Percentiles rank a stretch among this genome's conserved stretches.
Conservation (phyloP, 2,329 filamentous ascomycete species). For the Cladosporium sp. region DNA sequence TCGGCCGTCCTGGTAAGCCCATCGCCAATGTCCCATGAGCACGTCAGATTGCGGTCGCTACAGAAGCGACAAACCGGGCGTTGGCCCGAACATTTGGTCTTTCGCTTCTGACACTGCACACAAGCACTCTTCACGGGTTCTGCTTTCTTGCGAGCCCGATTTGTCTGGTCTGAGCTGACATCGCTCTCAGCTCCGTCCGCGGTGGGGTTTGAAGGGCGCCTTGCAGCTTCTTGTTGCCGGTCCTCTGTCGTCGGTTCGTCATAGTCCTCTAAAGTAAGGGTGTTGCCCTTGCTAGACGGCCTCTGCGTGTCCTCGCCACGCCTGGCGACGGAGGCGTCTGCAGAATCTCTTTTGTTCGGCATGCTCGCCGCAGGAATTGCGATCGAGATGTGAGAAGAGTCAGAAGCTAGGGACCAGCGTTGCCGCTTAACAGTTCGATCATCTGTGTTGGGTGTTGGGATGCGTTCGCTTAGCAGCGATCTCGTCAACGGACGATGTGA, state of each 20-base stretch:
- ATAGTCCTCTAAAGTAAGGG: not conserved
- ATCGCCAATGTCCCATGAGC: slow-evolving; percentile 12
- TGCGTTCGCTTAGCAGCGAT: too few relatives aligned
- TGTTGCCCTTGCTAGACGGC: not conserved
- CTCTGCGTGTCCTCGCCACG: not conserved
- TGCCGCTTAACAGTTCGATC: too few relatives aligned
- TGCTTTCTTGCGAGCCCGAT: slow-evolving; percentile 2
- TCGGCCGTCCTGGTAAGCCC: slow-evolving; percentile 11
- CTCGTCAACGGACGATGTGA: too few relatives aligned
- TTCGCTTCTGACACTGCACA: slow-evolving; percentile 13
- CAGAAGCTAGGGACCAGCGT: too few relatives aligned
- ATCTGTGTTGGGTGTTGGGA: too few relatives aligned
- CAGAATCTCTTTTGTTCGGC: slow-evolving; percentile 2
- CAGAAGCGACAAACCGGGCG: slow-evolving; percentile 11
- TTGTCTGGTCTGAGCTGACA: slow-evolving; percentile 1
- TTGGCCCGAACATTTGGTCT: slow-evolving; percentile 12
- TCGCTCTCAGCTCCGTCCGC: slow-evolving; percentile 4
- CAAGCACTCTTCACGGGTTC: slow-evolving; percentile 13
- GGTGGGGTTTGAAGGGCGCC: not conserved
- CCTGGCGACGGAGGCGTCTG: not conserved
- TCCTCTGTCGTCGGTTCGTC: not conserved
- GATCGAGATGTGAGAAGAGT: too few relatives aligned
- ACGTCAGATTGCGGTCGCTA: slow-evolving; percentile 7
- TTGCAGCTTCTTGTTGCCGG: too few relatives aligned
- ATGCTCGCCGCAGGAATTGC: not conserved